phyloP scores from a whole-genome alignment of 2,329 filamentous ascomycete species.

The Colletotrichum acutatum region DNA sequence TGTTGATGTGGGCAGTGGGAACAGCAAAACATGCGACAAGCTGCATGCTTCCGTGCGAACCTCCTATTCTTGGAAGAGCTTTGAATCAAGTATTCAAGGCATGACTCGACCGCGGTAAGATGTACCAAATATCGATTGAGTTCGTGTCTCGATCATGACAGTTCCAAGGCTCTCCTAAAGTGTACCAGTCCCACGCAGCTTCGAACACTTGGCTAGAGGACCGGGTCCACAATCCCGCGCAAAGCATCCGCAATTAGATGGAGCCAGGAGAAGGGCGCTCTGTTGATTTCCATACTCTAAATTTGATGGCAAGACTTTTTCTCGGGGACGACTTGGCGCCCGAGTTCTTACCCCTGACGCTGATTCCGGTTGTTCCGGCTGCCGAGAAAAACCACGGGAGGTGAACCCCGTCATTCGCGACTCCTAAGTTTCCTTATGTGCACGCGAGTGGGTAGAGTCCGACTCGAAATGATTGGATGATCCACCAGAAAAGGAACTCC shows the following conservation, averaged over 20 bases:
- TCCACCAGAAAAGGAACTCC: constrained; percentile 19
- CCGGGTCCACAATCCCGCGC: not conserved
- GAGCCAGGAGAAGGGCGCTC: not conserved
- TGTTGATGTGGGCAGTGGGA: not conserved
- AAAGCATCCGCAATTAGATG: not conserved
- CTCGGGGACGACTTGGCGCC: constrained; percentile 13
- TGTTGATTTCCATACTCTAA: constrained; percentile 13
- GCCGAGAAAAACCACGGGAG: constrained; percentile 13
- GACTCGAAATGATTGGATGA: not conserved
- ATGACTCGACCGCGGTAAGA: constrained; percentile 5
- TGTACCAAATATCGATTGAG: not conserved
- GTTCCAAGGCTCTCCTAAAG: not conserved
- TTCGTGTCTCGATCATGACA: not conserved
- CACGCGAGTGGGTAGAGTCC: constrained; percentile 2
- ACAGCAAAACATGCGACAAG: not conserved
- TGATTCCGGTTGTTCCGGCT: constrained; percentile 31
- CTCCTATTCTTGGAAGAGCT: constrained; percentile 1
- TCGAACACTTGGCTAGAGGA: not conserved
- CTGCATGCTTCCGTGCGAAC: constrained; percentile 2
- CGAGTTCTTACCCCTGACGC: not conserved
- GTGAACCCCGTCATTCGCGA: not conserved
- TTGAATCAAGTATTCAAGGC: not conserved
- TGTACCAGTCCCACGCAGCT: not conserved
- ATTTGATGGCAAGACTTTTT: not conserved
- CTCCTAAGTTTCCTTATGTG: not conserved